Percentiles rank a stretch among this genome's conserved stretches.
Conservation (phyloP, 202 grass and related monocot genomes). For the Zoysia matrella region DNA sequence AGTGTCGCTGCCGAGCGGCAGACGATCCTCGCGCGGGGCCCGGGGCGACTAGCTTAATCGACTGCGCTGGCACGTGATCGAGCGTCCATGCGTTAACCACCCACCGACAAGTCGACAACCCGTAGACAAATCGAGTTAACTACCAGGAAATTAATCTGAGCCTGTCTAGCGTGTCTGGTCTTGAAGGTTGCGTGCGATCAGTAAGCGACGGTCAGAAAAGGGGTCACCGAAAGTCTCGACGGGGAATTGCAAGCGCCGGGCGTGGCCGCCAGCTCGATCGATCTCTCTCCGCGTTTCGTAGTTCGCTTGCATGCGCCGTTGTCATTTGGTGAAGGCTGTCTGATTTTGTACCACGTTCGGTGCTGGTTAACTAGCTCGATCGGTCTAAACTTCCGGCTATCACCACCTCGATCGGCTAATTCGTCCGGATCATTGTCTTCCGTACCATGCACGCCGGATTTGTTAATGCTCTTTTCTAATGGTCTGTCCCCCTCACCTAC, state of each 20-base stretch:
- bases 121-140: not conserved
- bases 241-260: not conserved
- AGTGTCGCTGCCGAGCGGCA: too few relatives aligned
- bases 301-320: not conserved
- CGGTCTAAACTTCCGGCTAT: not conserved
- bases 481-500: not conserved
- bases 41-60: too few relatives aligned
- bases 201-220: too few relatives aligned
- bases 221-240: not conserved
- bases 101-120: not conserved
- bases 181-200: not conserved
- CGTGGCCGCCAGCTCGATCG: not conserved
- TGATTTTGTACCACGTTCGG: not conserved
- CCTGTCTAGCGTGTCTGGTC: not conserved
- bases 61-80: too few relatives aligned
- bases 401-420: not conserved
- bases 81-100: not conserved
- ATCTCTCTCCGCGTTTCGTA: not conserved
- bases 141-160: not conserved
- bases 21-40: too few relatives aligned
- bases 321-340: not conserved
- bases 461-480: not conserved
- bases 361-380: not conserved
- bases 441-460: not conserved
- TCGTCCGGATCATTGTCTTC: not conserved